These are phyloP conservation scores for Populus davidiana DNA, from an alignment of 345 rosid species.

Conservation along the genomic window DNA sequence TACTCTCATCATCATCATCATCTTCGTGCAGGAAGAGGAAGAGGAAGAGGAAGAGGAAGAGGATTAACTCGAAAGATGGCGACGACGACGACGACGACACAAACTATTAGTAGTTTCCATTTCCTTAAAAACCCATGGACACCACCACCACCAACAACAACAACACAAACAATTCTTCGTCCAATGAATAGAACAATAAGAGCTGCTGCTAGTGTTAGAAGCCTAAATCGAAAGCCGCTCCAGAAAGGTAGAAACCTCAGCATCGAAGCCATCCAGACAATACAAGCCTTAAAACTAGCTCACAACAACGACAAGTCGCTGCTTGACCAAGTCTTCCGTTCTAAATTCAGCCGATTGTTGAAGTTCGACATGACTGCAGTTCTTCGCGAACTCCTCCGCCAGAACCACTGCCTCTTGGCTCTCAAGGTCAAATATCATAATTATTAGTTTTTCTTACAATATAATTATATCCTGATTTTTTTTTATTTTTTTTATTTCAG, in stretches of 20 bases:
- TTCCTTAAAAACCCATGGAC: too few relatives aligned
- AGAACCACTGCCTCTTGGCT: slow-evolving; percentile 56
- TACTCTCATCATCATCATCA: too few relatives aligned
- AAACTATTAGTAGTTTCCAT: too few relatives aligned
- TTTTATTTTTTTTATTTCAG: slow-evolving; percentile 18
- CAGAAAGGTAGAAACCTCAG: slow-evolving; percentile 80
- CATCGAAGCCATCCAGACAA: slow-evolving; percentile 75
- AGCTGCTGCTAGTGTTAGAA: too few relatives aligned
- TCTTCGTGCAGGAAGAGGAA: too few relatives aligned
- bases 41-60: too few relatives aligned
- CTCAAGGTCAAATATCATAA: slow-evolving; percentile 41
- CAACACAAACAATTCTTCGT: too few relatives aligned
- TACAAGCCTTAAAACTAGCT: slow-evolving; percentile 73
- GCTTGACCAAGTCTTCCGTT: slow-evolving; percentile 39
- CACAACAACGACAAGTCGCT: slow-evolving; percentile 5
- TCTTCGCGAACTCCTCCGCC: slow-evolving; percentile 75
- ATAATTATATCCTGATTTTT: neutral
- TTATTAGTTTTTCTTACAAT: neutral
- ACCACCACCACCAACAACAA: too few relatives aligned
- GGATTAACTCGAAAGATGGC: too few relatives aligned
- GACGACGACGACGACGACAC: too few relatives aligned
- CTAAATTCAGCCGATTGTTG: slow-evolving; percentile 60
- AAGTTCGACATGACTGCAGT: slow-evolving; percentile 82
- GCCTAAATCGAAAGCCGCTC: slow-evolving; percentile 56
- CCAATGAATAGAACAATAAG: too few relatives aligned